Evolutionary conservation across 208 protist species (phyloP).

Genomic region (Balamuthia mandrillaris): DNA sequence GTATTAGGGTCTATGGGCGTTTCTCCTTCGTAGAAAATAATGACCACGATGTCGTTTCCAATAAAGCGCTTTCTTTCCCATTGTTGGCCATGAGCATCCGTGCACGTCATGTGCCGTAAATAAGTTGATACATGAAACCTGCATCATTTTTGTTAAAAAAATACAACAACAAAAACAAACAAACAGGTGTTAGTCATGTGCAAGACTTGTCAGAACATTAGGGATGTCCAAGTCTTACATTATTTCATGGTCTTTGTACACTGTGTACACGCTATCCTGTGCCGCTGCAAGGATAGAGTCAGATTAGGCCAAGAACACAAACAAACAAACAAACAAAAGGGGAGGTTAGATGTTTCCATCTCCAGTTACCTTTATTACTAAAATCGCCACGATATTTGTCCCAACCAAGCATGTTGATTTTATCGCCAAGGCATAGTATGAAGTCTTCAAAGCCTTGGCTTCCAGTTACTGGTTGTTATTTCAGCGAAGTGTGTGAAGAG

Average conservation of each 20-base stretch:
- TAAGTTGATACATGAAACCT: no score
- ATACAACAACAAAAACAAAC: background rate
- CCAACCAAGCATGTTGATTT: background rate
- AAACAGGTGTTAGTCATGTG: no score
- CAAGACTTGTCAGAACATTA: no score
- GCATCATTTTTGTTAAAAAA: no score
- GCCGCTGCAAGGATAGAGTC: no score
- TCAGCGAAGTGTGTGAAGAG: background rate
- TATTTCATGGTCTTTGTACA: background rate
- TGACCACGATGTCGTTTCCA: constrained; percentile 4
- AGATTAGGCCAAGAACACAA: no score
- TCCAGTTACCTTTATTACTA: background rate
- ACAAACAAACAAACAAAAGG: no score
- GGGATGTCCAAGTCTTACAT: background rate
- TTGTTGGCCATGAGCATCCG: background rate
- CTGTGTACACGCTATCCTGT: background rate
- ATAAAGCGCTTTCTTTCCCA: background rate
- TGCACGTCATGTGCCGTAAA: background rate
- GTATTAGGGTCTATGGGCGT: background rate
- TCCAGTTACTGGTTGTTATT: background rate
- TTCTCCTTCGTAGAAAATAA: background rate
- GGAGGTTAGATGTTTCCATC: no score
- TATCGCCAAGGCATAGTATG: background rate
- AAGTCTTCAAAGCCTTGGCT: background rate
- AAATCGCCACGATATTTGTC: constrained; percentile 7